Base-by-base conservation (phyloP, 768 basidiomycete genomes). In the Ephemerocybe angulata region DNA sequence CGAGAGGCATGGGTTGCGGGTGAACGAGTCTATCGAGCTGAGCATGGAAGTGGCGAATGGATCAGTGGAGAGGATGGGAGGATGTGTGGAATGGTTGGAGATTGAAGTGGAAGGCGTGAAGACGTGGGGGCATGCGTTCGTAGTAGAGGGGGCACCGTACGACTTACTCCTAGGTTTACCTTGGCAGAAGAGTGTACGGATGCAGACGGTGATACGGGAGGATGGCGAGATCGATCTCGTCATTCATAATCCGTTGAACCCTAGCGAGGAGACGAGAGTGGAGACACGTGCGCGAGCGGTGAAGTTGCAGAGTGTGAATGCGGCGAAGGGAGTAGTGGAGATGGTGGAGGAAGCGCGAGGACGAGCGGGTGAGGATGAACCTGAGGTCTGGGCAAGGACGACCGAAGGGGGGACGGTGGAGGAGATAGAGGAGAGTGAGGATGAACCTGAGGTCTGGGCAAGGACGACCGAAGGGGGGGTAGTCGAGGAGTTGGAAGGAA, bases 11-110 rank as follows among this genome's bases (percentile, higher is more conserved):
- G n/a, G 53, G 21, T 2, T 62, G 6, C 22, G 22, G 5, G 43
- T 64, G n/a, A 67, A 65, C 19, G 24, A 51, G n/a, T 38, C 48
- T 19, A 38, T 52, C 8, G 28, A 30, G 17, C 62, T 68, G 58
- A 57, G 27, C 1, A 67, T 67, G 63, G 56, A 67, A 17, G 61
- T 56, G 8, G 63, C 60, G 3, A 66, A 66, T 46, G 57, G 61
- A 1, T 29, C 10, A 0, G 44, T 33, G 27, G 58, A 61, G 47
- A 49, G 44, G 37, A 28, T 62, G 29, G 33, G 33, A 35, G 60
- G 60, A 4, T 63, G 58, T 35, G 47, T 48, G 0, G 61, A 62
- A 33, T 58, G n/a, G 5, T 42, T 64, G 35, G 57, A 60, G 28
- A 29, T 30, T 13, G 48, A 53, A 12, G 44, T 67, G 19, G 46